Percentiles rank a stretch among this genome's conserved stretches.
phyloP scores from a whole-genome alignment of 495 filamentous ascomycete species.

The Immersiella caudata region DNA sequence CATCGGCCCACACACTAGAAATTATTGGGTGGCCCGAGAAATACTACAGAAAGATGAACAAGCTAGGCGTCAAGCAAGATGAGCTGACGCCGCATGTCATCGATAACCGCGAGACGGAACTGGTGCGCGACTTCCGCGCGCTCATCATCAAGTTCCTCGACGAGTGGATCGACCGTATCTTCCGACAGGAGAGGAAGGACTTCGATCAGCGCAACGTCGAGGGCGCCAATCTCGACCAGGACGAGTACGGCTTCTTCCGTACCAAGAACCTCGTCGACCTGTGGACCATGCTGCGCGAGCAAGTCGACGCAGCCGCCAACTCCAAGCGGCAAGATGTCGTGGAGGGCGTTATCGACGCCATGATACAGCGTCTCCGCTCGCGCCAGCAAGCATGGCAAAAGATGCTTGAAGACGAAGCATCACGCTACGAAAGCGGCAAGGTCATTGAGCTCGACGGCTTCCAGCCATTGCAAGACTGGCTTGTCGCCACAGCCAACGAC shows the following conservation, averaged over 20 bases:
- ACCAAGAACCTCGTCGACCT: conserved; percentile 88
- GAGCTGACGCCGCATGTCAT: conserved; percentile 81
- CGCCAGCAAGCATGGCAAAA: conserved; percentile 84
- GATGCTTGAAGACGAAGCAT: conserved; percentile 83
- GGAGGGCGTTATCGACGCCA: conserved; percentile 91
- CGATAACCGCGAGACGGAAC: conserved; percentile 82
- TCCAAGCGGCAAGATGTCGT: conserved; percentile 83
- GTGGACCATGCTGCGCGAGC: conserved; percentile 97
- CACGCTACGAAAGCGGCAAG: conserved; percentile 63
- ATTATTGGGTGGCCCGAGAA: conserved; percentile 95
- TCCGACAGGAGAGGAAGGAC: conserved; percentile 72
- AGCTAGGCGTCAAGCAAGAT: conserved; percentile 73
- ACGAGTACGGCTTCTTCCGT: conserved; percentile 83
- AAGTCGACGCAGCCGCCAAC: conserved; percentile 76
- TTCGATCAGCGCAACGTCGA: conserved; percentile 77
- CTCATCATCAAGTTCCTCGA: conserved; percentile 94
- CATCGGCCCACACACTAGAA: conserved; percentile 75
- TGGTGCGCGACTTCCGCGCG: conserved; percentile 89
- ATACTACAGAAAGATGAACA: conserved; percentile 94
- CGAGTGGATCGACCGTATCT: conserved; percentile 96
- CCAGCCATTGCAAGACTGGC: conserved; percentile 84
- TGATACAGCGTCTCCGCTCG: conserved; percentile 79
- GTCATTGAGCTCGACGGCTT: conserved; percentile 75
- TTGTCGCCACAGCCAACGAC: conserved; percentile 96
- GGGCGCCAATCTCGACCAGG: conserved; percentile 72